Conservation (phyloP, 208 protist genomes). For the Novymonas esmeraldas region DNA sequence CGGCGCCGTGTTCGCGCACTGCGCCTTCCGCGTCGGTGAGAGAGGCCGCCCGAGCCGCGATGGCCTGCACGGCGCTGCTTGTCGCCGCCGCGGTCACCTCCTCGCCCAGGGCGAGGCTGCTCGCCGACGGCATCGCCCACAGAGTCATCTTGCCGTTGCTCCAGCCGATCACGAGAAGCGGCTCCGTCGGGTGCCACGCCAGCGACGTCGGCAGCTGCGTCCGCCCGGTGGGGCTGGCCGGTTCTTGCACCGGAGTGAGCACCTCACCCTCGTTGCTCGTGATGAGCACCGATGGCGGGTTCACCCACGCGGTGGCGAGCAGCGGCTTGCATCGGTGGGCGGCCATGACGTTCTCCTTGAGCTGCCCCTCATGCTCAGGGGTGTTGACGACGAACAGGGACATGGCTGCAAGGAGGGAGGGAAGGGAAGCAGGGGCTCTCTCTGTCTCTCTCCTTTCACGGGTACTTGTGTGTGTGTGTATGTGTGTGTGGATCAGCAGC, state of each 20-base stretch:
- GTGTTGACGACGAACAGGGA: slow-evolving; percentile 77
- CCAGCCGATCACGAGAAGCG: slow-evolving; percentile 84
- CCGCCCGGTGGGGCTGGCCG: slow-evolving; percentile 22
- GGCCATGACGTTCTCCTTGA: slow-evolving; percentile 57
- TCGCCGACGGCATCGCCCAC: slow-evolving; percentile 54
- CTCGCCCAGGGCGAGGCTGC: slow-evolving; percentile 37
- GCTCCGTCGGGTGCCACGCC: slow-evolving; percentile 86
- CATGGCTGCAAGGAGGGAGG: slow-evolving; percentile 33
- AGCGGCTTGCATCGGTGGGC: slow-evolving; percentile 63
- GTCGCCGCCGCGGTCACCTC: slow-evolving; percentile 14
- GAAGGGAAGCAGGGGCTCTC: not conserved
- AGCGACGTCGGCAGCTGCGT: slow-evolving; percentile 48
- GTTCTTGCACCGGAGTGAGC: slow-evolving; percentile 53
- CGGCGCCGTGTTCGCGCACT: slow-evolving; percentile 59
- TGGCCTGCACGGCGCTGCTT: slow-evolving; percentile 33
- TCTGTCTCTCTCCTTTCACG: not conserved
- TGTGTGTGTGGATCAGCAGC: too few relatives aligned
- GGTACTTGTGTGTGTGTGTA: too few relatives aligned
- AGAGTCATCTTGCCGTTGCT: slow-evolving; percentile 72
- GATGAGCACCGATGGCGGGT: slow-evolving; percentile 70
- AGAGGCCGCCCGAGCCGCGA: slow-evolving; percentile 41
- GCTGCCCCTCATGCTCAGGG: slow-evolving; percentile 54
- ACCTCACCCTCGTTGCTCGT: slow-evolving; percentile 83
- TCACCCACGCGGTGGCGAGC: slow-evolving; percentile 69
- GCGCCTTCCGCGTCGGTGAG: slow-evolving; percentile 63